These are phyloP conservation scores for Colletotrichum nymphaeae DNA, from an alignment of 2,329 filamentous ascomycete genomes.

Conservation along the genomic window DNA sequence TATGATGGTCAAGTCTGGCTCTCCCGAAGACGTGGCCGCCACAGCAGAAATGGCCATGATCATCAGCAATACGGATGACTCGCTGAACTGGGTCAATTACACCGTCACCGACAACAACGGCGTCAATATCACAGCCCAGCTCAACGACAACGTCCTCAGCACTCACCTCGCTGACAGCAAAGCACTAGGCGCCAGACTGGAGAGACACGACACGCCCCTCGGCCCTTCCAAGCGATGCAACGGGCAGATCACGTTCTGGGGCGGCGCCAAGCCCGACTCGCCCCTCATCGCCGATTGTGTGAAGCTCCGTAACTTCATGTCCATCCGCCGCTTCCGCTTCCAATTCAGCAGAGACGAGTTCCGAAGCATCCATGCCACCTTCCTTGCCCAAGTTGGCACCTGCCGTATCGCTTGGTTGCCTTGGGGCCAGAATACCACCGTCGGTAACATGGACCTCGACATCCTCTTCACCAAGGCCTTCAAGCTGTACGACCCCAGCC, in stretches of 20 bases:
- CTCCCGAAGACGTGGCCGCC: background rate
- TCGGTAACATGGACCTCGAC: constrained; percentile 28
- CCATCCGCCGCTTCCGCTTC: constrained; percentile 10
- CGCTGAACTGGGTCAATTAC: constrained; percentile 3
- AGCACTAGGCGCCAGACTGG: background rate
- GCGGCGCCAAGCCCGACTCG: constrained; percentile 17
- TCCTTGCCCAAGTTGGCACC: constrained; percentile 19
- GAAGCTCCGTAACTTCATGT: constrained; percentile 19
- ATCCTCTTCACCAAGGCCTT: constrained; percentile 3
- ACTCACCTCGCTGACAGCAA: background rate
- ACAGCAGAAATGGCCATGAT: background rate
- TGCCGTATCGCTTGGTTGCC: constrained; percentile 15
- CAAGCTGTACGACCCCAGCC: constrained; percentile 7
- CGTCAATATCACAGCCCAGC: constrained; percentile 15
- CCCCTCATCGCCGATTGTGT: constrained; percentile 17
- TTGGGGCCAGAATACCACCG: background rate
- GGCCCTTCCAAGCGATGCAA: constrained; percentile 25
- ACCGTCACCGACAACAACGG: background rate
- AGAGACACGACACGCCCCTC: constrained; percentile 5
- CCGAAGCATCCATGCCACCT: background rate
- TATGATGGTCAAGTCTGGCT: background rate
- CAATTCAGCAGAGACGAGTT: background rate
- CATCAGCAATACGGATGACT: background rate
- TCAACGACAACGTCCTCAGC: constrained; percentile 4
- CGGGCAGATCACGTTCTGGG: background rate